Base-by-base conservation (phyloP, 805 yeast species). In the Hanseniaspora taiwanica region DNA sequence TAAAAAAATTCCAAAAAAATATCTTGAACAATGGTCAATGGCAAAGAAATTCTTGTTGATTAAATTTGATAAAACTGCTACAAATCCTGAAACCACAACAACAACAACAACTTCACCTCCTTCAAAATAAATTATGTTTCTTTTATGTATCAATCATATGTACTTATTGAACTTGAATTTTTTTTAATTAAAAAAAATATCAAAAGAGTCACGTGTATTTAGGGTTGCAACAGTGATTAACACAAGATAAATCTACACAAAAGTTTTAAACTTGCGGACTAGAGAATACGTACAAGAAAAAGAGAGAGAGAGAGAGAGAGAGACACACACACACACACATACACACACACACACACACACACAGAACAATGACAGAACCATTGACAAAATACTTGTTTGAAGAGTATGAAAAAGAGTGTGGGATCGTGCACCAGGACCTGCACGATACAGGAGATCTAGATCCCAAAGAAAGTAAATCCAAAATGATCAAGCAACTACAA, bases 11-110 rank as follows among this genome's bases (percentile, higher is more conserved):
- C 61, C 66, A 42, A 46, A 55, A 8, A 57, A 59, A 43, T 57
- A 55, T 43, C 58, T 53, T 38, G 51, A 55, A 9, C 52, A 57
- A 37, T 70, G 76, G 74, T 40, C 48, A 6, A 47, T 51, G 18
- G 37, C 62, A 16, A 67, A 65, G 50, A 56, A 58, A 14, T 70
- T 69, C 45, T 45, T 72, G 16, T 62, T 61, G 42, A 48, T 55
- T 27, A 68, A 64, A 53, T 54, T 71, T 59, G 50, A 56, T 43
- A 56, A 61, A 48, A 54, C 62, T 46, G 45, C 59, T 48, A 42
- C n/a, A n/a, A n/a, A n/a, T n/a, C n/a, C n/a, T n/a, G n/a, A n/a
- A n/a, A n/a, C n/a, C n/a, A n/a, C n/a, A n/a, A n/a, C n/a, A n/a
- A n/a, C n/a, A n/a, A n/a, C n/a, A n/a, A n/a, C n/a, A n/a, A n/a